phyloP scores from a whole-genome alignment of 1,284 basidiomycete genomes.

The Fomitopsis palustris region DNA sequence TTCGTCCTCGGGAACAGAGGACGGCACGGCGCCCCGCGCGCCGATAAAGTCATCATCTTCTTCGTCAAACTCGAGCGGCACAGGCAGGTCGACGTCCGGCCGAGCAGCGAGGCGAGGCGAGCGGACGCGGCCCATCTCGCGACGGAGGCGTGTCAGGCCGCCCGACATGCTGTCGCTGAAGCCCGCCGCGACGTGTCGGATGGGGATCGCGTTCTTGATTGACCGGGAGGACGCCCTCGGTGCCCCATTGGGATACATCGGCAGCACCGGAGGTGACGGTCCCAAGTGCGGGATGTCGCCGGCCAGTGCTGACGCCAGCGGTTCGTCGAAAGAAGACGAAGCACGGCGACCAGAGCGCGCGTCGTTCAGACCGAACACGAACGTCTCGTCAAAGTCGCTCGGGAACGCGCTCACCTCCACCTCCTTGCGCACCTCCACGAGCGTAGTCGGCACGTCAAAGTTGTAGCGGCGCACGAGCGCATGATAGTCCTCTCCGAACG shows the following conservation, averaged over 20 bases:
- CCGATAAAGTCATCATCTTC: constrained; percentile 60
- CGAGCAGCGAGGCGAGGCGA: constrained; percentile 29
- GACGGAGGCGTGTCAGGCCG: constrained; percentile 47
- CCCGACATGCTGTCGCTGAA: constrained; percentile 60
- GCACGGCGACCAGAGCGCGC: constrained; percentile 35
- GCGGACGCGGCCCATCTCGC: constrained; percentile 50
- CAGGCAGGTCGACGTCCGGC: constrained; percentile 20
- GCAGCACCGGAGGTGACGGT: constrained; percentile 50
- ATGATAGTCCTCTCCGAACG: constrained; percentile 76
- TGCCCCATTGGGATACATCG: constrained; percentile 76
- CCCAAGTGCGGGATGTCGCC: constrained; percentile 55
- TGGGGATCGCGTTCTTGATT: constrained; percentile 53
- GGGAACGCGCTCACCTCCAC: constrained; percentile 61
- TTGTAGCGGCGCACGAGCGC: constrained; percentile 68
- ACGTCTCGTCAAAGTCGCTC: constrained; percentile 39
- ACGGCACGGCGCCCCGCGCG: constrained; percentile 2
- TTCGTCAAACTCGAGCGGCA: constrained; percentile 69
- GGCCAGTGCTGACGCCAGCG: constrained; percentile 69
- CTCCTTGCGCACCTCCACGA: constrained; percentile 69
- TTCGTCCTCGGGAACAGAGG: constrained; percentile 12
- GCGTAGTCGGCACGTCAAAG: constrained; percentile 54
- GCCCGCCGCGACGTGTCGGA: constrained; percentile 43
- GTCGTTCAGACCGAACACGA: constrained; percentile 47
- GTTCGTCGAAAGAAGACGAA: constrained; percentile 71
- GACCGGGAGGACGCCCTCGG: constrained; percentile 38